phyloP scores from a whole-genome alignment of 257 asterid genomes.

The Vinca minor region DNA sequence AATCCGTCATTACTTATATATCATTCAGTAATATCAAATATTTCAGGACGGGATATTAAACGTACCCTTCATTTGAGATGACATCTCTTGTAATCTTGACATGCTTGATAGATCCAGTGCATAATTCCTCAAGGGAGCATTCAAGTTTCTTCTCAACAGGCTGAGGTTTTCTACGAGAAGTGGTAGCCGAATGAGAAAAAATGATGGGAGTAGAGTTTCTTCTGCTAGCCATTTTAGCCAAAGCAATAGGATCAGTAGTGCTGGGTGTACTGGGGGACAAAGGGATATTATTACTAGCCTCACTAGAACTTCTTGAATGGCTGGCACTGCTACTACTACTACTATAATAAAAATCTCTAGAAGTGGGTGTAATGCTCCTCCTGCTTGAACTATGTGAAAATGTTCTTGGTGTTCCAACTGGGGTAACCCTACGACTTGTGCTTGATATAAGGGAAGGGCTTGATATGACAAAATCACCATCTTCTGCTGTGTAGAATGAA shows the following conservation, averaged over 20 bases:
- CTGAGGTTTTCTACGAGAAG: slow-evolving; percentile 49
- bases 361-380: slow-evolving; percentile 21
- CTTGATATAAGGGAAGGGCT: slow-evolving; percentile 55
- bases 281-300: slow-evolving; percentile 33
- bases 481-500: slow-evolving; percentile 8
- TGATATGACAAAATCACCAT: slow-evolving; percentile 48
- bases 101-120: slow-evolving; percentile 68
- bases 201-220: slow-evolving; percentile 55
- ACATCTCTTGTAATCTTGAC: no score
- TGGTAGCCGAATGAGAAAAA: slow-evolving; percentile 47
- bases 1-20: no score
- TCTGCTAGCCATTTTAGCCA: no score
- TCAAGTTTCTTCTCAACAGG: slow-evolving; percentile 59
- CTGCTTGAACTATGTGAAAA: slow-evolving; percentile 24
- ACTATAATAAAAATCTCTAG: slow-evolving; percentile 32
- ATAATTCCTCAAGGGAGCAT: slow-evolving; percentile 87
- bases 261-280: slow-evolving; percentile 38
- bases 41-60: no score
- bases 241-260: slow-evolving; percentile 17
- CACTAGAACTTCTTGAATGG: slow-evolving; percentile 24
- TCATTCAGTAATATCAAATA: no score
- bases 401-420: slow-evolving; percentile 27
- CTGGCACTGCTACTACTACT: no score
- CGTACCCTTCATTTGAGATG: no score
- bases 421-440: slow-evolving; percentile 49